phyloP scores from a whole-genome alignment of 768 basidiomycete genomes.

The Thelephora ganbajun region DNA sequence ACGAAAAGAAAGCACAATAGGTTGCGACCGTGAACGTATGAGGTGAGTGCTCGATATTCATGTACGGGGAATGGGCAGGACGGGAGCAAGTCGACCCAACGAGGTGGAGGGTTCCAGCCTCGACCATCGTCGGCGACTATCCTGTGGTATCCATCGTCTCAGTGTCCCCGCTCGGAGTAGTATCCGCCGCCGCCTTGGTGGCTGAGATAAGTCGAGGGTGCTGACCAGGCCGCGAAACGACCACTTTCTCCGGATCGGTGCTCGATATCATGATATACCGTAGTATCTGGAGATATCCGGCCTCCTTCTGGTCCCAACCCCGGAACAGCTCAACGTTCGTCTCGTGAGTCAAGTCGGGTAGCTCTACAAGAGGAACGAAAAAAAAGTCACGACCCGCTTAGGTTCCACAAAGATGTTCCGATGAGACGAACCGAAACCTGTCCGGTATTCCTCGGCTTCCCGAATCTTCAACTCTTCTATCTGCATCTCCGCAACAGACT shows the following conservation, averaged over 20 bases:
- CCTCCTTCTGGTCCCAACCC: slow-evolving; percentile 66
- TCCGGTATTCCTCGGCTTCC: slow-evolving; percentile 62
- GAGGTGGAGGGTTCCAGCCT: too few relatives aligned
- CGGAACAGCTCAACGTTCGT: slow-evolving; percentile 58
- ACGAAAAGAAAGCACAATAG: too few relatives aligned
- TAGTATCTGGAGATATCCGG: slow-evolving; percentile 54
- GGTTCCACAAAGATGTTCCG: neutral
- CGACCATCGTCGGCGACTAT: too few relatives aligned
- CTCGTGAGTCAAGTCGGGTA: slow-evolving; percentile 67
- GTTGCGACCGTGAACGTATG: too few relatives aligned
- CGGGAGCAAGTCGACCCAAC: too few relatives aligned
- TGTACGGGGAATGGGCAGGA: too few relatives aligned
- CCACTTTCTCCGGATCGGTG: slow-evolving; percentile 26
- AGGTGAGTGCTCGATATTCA: too few relatives aligned
- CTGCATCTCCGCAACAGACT: slow-evolving; percentile 49
- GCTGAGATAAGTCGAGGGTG: slow-evolving; percentile 24
- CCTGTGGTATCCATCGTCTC: neutral
- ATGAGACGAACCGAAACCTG: slow-evolving; percentile 55
- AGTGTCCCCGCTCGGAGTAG: neutral
- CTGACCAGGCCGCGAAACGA: slow-evolving; percentile 49
- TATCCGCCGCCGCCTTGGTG: neutral
- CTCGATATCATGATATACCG: slow-evolving; percentile 69
- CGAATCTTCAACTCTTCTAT: slow-evolving; percentile 57
- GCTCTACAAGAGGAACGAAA: slow-evolving; percentile 31
- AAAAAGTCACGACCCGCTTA: neutral